Conservation (phyloP, 2,329 filamentous ascomycete genomes). For the Pleoardoris graminearum region DNA sequence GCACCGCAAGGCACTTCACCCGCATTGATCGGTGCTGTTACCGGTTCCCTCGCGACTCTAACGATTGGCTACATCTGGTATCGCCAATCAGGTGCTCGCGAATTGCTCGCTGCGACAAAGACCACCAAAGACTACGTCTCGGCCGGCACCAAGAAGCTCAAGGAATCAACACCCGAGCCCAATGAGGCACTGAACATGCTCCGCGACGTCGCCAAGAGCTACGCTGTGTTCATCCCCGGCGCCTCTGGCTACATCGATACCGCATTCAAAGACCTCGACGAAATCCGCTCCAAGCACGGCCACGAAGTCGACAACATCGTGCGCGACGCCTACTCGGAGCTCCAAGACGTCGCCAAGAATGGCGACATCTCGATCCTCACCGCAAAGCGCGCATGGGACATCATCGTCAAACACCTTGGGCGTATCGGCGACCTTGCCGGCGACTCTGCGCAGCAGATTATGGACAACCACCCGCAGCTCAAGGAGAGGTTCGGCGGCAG, state of each 20-base stretch:
- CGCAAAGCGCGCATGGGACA: conserved; percentile 62
- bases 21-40: conserved; percentile 53
- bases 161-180: conserved; percentile 65
- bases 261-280: conserved; percentile 72
- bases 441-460: conserved; percentile 64
- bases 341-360: conserved; percentile 64
- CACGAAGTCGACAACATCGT: conserved; percentile 72
- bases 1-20: conserved; percentile 31
- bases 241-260: conserved; percentile 69
- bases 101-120: conserved; percentile 54
- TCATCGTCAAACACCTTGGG: conserved; percentile 64
- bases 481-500: conserved; percentile 73
- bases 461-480: conserved; percentile 73
- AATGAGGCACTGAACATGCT: conserved; percentile 70
- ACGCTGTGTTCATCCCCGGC: conserved; percentile 73
- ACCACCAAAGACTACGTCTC: conserved; percentile 65
- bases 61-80: conserved; percentile 57
- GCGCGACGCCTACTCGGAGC: conserved; percentile 66
- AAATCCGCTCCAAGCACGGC: conserved; percentile 66
- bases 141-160: conserved; percentile 62
- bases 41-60: conserved; percentile 55
- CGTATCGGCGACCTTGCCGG: conserved; percentile 64
- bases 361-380: conserved; percentile 65
- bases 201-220: conserved; percentile 67
- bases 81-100: conserved; percentile 56